Percentiles rank a stretch among this genome's conserved stretches.
Conservation (phyloP, 176 grass and related monocot species). For the Carex scoparia region DNA sequence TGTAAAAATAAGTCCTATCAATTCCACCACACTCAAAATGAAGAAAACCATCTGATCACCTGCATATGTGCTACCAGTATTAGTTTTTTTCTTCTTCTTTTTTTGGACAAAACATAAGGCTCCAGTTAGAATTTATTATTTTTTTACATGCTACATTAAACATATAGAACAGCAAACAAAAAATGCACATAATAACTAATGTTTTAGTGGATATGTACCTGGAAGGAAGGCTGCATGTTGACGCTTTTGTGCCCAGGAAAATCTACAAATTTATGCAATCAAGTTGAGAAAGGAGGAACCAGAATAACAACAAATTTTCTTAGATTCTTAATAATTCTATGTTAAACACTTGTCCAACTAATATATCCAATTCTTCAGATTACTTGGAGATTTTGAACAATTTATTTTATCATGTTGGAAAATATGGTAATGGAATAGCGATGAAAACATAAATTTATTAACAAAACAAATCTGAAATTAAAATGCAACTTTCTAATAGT, state of each 20-base stretch:
- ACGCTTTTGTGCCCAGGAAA: constrained; percentile 80
- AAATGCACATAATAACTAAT: no score
- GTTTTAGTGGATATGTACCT: constrained; percentile 34
- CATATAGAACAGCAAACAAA: no score
- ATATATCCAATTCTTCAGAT: not conserved
- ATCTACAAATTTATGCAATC: constrained; percentile 31
- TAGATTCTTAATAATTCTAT: not conserved
- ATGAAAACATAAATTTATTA: no score
- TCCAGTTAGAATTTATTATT: not conserved
- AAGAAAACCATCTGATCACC: constrained; percentile 79
- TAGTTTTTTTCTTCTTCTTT: not conserved
- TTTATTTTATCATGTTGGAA: not conserved
- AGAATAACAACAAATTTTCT: not conserved
- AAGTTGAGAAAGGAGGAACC: not conserved
- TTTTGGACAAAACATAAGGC: not conserved
- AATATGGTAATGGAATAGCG: no score
- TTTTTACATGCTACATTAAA: no score
- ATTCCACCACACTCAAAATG: constrained; percentile 45
- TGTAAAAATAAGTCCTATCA: constrained; percentile 49
- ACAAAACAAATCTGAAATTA: not conserved
- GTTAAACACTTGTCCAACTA: not conserved
- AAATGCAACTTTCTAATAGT: not conserved
- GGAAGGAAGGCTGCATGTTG: constrained; percentile 58
- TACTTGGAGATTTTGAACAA: not conserved
- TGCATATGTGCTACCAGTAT: constrained; percentile 13